These are phyloP conservation scores for Vitis rotundifolia DNA, from an alignment of 164 flowering plant genomes.

Conservation along the genomic window DNA sequence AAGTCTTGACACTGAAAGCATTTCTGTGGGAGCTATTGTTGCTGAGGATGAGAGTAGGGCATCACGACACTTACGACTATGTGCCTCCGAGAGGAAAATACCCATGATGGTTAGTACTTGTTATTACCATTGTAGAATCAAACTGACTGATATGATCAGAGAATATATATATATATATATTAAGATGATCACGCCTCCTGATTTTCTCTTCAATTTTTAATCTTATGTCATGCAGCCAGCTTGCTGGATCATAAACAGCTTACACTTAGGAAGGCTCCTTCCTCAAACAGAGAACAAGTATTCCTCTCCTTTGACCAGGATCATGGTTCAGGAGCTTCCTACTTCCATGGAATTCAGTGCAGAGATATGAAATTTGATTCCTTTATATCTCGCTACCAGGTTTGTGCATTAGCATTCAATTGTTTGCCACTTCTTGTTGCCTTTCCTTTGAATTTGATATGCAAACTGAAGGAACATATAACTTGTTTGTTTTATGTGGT, in stretches of 20 bases:
- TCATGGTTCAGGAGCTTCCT: conserved; percentile 20
- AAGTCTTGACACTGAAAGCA: conserved; percentile 43
- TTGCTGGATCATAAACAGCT: conserved; percentile 76
- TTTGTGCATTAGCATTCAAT: no score
- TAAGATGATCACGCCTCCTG: not conserved
- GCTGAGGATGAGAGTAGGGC: conserved; percentile 49
- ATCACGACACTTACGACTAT: conserved; percentile 78
- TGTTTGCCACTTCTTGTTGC: no score
- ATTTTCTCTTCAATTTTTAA: not conserved
- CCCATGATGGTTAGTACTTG: conserved; percentile 58
- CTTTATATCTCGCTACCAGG: no score
- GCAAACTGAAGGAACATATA: no score
- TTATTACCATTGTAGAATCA: not conserved
- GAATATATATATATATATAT: not conserved
- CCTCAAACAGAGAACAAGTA: conserved; percentile 35
- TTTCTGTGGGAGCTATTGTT: conserved; percentile 53
- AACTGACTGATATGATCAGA: not conserved
- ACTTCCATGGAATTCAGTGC: conserved; percentile 29
- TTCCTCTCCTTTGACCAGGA: conserved; percentile 13
- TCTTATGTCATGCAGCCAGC: conserved; percentile 51
- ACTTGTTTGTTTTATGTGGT: no score
- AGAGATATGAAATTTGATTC: conserved; percentile 34
- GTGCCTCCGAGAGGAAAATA: conserved; percentile 66
- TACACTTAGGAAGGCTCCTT: conserved; percentile 58
- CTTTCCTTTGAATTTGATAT: no score